Base-by-base conservation (phyloP, 805 yeast genomes). In the Pichia ethanolica region DNA sequence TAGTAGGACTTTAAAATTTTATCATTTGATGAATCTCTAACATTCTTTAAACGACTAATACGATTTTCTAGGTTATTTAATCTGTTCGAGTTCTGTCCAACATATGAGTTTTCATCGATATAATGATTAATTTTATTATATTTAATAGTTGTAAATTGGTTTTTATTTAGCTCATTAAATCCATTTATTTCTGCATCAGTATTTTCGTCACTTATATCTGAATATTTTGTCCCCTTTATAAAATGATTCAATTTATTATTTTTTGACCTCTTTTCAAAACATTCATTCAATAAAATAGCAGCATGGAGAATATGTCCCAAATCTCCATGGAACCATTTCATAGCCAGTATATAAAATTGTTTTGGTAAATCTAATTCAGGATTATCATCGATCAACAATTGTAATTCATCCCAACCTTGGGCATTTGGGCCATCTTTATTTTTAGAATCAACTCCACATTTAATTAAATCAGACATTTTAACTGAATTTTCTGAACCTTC, bases 301-400 rank as follows among this genome's bases (percentile, higher is more conserved):
- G 70, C 50, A 2, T 62, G 56, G 8, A 75, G 48, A 0, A 75
- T 75, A 44, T 61, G 67, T 20, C 55, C 54, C 1, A 71, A 52
- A 49, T 77, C 70, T 4, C 81, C 81, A n/a, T 67, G 52, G 56
- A 70, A 77, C 55, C 72, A 75, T 13, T 51, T 59, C 5, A 79
- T 44, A 11, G 73, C 71, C 12, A 64, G 57, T 25, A 61, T 53
- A 36, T 73, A 66, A 50, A 80, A 79, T 1, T 54, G 53, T 47
- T 67, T 67, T 52, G 68, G 68, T 11, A 79, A 56, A 1, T 60
- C 62, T 11, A 79, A 60, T 7, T 53, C 53, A 0, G 60, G 53
- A 55, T 75, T 74, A 9, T 66, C 56, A 10, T 61, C 55, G 27
- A 71, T 63, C 1, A 70, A 46, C 3, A 59, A 58, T 1, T 65